Evolutionary conservation across 306 rosid genomes (phyloP).

Genomic region (Cicer yamashitae): DNA sequence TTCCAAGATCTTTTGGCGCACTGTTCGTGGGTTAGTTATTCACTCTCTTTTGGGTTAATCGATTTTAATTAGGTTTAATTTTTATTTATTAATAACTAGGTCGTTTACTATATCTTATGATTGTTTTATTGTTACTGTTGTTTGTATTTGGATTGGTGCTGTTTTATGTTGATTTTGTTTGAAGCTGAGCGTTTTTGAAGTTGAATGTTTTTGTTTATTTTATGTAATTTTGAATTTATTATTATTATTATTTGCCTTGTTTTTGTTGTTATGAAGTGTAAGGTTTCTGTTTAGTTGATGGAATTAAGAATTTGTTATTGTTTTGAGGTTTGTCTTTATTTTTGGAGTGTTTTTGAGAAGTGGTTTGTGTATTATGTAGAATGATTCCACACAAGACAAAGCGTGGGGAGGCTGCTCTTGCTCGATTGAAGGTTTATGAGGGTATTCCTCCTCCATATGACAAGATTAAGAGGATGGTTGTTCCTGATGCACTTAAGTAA

Average conservation of each 20-base stretch:
- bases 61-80: neutral
- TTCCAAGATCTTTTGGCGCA: constrained; percentile 14
- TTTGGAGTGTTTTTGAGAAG: neutral
- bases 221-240: neutral
- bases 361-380: neutral
- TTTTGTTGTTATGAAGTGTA: too few species aligned
- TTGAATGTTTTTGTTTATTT: neutral
- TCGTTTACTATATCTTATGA: too few species aligned
- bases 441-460: constrained; percentile 20
- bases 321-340: neutral
- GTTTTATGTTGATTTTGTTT: neutral
- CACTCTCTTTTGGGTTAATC: neutral
- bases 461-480: constrained; percentile 17
- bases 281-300: too few species aligned
- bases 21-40: constrained; percentile 2
- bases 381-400: constrained; percentile 11
- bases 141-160: neutral
- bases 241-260: neutral
- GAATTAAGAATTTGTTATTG: too few species aligned
- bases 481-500: constrained; percentile 14
- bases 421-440: neutral
- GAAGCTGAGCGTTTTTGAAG: neutral
- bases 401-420: constrained; percentile 19
- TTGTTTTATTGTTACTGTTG: too few species aligned
- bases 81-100: too few species aligned